Base-by-base conservation (phyloP, 2,329 filamentous ascomycete genomes). In the Claviceps sp. region DNA sequence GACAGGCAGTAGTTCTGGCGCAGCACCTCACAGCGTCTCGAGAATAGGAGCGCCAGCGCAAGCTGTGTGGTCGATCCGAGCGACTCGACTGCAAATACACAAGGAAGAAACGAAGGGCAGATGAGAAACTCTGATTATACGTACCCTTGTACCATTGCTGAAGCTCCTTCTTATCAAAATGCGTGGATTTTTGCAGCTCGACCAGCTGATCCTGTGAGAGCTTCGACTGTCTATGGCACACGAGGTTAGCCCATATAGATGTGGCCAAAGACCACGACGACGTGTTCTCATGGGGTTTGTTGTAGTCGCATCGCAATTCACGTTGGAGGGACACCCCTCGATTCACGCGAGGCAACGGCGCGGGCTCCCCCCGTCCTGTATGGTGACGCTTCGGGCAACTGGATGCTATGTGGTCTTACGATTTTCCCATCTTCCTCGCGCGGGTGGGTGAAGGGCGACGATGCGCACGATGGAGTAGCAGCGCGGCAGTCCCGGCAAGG, bases 71-170 rank as follows among this genome's bases (percentile, higher is more conserved):
- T 34, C 30, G 10, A 10, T 34, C 30, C 30, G 30, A 34, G 30
- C 30, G 3, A 34, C 30, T 34, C 10, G 30, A 11, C 10, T 34
- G 8, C 30, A 34, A 11, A 34, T 11, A 4, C 30, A 34, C 10
- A 4, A 11, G 30, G 30, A 16, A 43, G 8, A 46, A 17, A 13
- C 6, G 3, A 17, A n/a, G 16, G 16, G 16, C 26, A 37, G 1
- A 24, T 34, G n/a, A 41, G 40, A 8, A 34, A 34, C 30, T 34
- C 8, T 34, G 30, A 34, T 41, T 4, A 10, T 16, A 52, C 48
- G 46, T 41, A 95, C 93, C 93, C 79, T 97, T 97, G 73, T 98
- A 97, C 93, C 93, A 98, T 82, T 97, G 91, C 70, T 98, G 93
- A 67, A 98, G 72, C 72, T 98, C 93, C 77, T 97, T 97, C 84